Evolutionary conservation across 345 rosid genomes (phyloP).

Genomic region (Litchi chinensis): DNA sequence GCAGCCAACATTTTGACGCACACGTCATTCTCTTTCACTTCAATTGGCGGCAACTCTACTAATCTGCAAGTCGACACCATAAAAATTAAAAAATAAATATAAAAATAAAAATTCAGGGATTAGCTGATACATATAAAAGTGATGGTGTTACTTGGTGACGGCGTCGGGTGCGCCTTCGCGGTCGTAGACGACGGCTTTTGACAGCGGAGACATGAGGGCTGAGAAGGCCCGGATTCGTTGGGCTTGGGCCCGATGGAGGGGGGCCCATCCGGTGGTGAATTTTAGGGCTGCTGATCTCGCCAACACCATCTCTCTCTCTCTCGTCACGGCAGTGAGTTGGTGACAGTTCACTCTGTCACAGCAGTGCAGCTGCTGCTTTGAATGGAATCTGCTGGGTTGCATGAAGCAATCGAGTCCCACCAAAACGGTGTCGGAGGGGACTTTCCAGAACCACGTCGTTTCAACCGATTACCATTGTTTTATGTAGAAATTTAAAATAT

Average conservation of each 20-base stretch:
- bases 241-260: neutral
- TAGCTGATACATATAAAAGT: neutral
- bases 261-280: conserved; percentile 1
- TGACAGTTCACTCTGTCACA: neutral
- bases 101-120: neutral
- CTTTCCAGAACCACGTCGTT: neutral
- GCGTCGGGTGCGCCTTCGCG: conserved; percentile 80
- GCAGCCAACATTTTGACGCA: conserved; percentile 90
- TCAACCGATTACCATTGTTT: too few species aligned
- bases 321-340: neutral
- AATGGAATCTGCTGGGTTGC: neutral
- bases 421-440: conserved; percentile 8
- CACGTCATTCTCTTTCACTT: conserved; percentile 72
- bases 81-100: neutral
- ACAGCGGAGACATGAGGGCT: conserved; percentile 70
- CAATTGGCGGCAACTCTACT: conserved; percentile 68
- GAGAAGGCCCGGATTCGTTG: conserved; percentile 49
- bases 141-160: conserved; percentile 59
- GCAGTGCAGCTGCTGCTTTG: neutral
- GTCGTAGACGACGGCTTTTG: conserved; percentile 80
- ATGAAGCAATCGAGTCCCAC: neutral
- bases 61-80: conserved; percentile 37
- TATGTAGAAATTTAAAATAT: too few species aligned
- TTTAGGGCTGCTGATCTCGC: conserved; percentile 13
- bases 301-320: conserved; percentile 28